A percentile compares a stretch with the other conserved stretches of the same genome.
These are phyloP conservation scores for Penicillium digitatum DNA, from an alignment of 2,329 filamentous ascomycete species.

Conservation along the genomic window DNA sequence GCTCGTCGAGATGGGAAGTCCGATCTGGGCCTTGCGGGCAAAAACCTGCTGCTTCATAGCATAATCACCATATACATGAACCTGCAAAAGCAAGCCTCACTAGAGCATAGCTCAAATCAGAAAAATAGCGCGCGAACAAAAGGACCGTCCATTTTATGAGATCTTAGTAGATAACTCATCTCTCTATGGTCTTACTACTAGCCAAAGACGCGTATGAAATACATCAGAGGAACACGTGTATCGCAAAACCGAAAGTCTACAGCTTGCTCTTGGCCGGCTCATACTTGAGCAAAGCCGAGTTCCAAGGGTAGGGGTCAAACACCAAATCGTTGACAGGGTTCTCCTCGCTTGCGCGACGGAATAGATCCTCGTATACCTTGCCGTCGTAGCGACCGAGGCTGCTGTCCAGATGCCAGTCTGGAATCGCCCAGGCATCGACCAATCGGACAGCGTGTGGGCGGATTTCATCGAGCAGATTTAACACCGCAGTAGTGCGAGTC, in stretches of 20 bases:
- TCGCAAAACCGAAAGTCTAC: slow-evolving; percentile 18
- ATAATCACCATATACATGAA: neutral
- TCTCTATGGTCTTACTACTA: slow-evolving; percentile 4
- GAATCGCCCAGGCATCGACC: slow-evolving; percentile 72
- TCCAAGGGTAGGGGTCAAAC: slow-evolving; percentile 68
- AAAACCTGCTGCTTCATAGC: neutral
- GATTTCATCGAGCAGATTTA: slow-evolving; percentile 67
- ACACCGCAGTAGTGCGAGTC: slow-evolving; percentile 62
- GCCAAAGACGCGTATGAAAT: neutral
- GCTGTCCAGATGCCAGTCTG: slow-evolving; percentile 73
- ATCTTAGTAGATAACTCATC: slow-evolving; percentile 3
- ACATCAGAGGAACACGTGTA: slow-evolving; percentile 7
- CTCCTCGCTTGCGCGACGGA: slow-evolving; percentile 64
- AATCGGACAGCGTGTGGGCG: slow-evolving; percentile 68
- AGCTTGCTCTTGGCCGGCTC: slow-evolving; percentile 39
- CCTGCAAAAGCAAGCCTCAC: neutral
- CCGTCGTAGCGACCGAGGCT: slow-evolving; percentile 67
- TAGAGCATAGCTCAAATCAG: neutral
- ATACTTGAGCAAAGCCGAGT: slow-evolving; percentile 58
- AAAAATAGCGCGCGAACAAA: neutral
- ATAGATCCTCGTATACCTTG: slow-evolving; percentile 74
- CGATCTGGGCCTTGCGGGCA: neutral
- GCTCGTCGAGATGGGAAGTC: too few species aligned
- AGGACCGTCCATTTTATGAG: slow-evolving; percentile 3
- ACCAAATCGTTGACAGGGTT: slow-evolving; percentile 70